phyloP scores from a whole-genome alignment of 495 filamentous ascomycete species.

The Aspergillus conjunctus region DNA sequence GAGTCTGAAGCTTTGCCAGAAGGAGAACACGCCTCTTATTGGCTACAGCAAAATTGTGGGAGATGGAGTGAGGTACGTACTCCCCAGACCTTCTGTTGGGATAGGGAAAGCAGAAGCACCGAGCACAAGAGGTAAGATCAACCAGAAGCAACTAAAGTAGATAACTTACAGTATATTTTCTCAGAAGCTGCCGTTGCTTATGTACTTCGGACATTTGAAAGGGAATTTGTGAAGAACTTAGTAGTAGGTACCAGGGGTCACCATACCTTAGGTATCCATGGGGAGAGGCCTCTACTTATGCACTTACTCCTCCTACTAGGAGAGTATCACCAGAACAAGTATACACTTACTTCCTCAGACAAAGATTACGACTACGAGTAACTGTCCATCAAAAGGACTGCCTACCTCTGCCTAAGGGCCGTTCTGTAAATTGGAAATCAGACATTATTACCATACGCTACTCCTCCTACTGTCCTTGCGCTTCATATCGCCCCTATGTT shows the following conservation, averaged over 20 bases:
- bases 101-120: neutral
- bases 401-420: neutral
- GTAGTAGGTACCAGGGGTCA: neutral
- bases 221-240: neutral
- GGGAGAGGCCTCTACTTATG: neutral
- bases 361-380: no score
- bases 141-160: neutral
- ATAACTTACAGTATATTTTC: conserved; percentile 1
- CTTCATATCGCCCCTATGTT: neutral
- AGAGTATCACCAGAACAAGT: no score
- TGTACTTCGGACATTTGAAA: neutral
- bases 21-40: conserved; percentile 18
- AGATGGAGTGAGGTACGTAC: neutral
- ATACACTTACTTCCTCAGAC: no score
- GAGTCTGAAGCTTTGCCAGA: conserved; percentile 27
- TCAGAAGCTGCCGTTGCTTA: neutral
- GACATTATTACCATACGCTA: neutral
- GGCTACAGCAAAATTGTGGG: conserved; percentile 5
- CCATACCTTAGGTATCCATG: conserved; percentile 2
- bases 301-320: neutral
- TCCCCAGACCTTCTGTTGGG: neutral
- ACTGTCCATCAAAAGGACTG: no score
- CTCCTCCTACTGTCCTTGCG: neutral
- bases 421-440: neutral
- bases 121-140: neutral